phyloP scores from a whole-genome alignment of 441 rosid genomes.

The Euphorbia schlechtendalii region DNA sequence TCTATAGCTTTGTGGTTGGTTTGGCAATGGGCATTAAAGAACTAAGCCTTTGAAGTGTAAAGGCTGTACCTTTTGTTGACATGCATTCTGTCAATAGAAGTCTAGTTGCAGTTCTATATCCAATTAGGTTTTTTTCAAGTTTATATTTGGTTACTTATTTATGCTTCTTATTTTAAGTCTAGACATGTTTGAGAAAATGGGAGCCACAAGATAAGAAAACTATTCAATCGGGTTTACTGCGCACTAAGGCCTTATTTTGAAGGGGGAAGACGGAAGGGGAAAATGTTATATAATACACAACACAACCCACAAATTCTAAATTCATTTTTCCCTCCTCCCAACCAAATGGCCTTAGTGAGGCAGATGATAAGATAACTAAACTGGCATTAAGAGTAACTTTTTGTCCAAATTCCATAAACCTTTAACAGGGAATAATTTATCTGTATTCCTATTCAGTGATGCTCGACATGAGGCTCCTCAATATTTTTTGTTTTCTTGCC shows the following conservation, averaged over 20 bases:
- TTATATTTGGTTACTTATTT: not conserved
- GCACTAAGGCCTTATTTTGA: not conserved
- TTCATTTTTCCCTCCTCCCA: not conserved
- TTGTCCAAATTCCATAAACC: not conserved
- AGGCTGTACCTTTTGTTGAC: not conserved
- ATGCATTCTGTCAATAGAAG: no score
- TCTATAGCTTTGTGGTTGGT: slow-evolving; percentile 6
- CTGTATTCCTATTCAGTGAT: not conserved
- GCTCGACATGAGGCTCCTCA: not conserved
- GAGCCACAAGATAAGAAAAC: not conserved
- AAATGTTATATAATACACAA: no score
- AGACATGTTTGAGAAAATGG: not conserved
- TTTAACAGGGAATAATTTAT: not conserved
- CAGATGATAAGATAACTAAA: not conserved
- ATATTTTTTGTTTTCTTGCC: no score
- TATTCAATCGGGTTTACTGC: not conserved
- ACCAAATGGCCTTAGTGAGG: not conserved
- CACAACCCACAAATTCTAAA: no score
- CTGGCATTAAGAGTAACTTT: not conserved
- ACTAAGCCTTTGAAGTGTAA: not conserved
- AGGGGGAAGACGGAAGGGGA: no score
- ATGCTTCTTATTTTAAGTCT: not conserved
- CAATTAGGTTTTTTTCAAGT: not conserved
- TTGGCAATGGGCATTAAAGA: not conserved
- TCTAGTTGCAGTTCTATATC: no score